Conservation (phyloP, 106 monocot genomes). For the Hemerocallis citrina region DNA sequence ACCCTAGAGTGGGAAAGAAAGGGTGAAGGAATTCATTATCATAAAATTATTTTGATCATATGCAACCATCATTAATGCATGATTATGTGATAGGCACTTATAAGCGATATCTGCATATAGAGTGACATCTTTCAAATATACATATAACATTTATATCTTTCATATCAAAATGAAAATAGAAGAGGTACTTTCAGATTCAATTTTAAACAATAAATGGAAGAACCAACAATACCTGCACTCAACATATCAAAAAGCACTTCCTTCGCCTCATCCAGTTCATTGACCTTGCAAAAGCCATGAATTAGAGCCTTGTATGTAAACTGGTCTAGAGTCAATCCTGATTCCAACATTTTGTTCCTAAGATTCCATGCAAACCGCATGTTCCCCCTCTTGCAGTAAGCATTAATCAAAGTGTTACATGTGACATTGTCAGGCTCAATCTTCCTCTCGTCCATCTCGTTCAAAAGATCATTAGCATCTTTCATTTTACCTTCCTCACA, state of each 20-base stretch:
- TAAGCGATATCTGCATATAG: too few relatives aligned
- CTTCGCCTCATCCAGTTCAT: slow-evolving; percentile 70
- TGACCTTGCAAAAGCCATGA: slow-evolving; percentile 84
- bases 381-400: slow-evolving; percentile 88
- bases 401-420: slow-evolving; percentile 95
- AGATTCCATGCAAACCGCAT: slow-evolving; percentile 77
- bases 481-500: slow-evolving; percentile 87
- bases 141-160: too few relatives aligned
- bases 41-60: too few relatives aligned
- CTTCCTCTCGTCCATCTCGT: slow-evolving; percentile 88
- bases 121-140: too few relatives aligned
- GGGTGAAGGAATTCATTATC: too few relatives aligned
- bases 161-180: too few relatives aligned
- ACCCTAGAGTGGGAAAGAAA: too few relatives aligned
- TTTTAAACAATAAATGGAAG: not conserved
- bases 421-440: slow-evolving; percentile 81
- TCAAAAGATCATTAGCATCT: slow-evolving; percentile 69
- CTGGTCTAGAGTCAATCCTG: slow-evolving; percentile 54
- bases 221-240: slow-evolving; percentile 37
- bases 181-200: too few relatives aligned
- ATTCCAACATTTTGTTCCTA: slow-evolving; percentile 81
- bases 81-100: too few relatives aligned
- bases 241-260: slow-evolving; percentile 80
- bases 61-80: too few relatives aligned
- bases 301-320: slow-evolving; percentile 89